Evolutionary conservation across 1,284 basidiomycete species (phyloP).

Genomic region (Ustilago bromivora): DNA sequence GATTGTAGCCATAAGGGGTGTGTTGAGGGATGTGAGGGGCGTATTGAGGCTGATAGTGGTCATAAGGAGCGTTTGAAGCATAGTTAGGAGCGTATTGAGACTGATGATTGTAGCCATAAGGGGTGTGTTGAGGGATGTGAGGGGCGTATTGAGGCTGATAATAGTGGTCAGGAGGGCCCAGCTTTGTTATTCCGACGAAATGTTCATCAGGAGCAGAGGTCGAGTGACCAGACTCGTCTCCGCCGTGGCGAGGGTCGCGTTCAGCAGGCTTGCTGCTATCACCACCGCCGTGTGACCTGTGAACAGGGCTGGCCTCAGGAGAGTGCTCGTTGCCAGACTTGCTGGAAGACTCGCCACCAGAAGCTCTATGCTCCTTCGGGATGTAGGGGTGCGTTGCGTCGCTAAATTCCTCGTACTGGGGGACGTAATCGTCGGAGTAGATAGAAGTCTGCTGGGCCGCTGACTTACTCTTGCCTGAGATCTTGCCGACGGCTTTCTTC

Average conservation of each 20-base stretch:
- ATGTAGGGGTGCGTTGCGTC: neutral
- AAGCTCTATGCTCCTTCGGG: neutral
- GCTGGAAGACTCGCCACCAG: neutral
- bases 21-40: too few relatives aligned
- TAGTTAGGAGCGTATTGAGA: too few relatives aligned
- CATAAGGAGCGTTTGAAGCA: too few relatives aligned
- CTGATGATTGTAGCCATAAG: neutral
- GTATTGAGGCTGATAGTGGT: too few relatives aligned
- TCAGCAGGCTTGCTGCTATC: neutral
- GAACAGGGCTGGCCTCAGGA: neutral
- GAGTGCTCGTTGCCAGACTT: neutral
- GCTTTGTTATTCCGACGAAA: too few relatives aligned
- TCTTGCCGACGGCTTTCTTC: neutral
- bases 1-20: neutral
- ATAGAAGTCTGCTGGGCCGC: neutral
- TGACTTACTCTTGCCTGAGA: neutral
- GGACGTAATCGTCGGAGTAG: neutral
- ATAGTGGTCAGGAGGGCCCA: neutral
- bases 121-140: neutral
- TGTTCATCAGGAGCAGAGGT: too few relatives aligned
- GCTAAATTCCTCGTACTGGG: neutral
- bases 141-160: neutral
- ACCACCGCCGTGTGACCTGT: neutral
- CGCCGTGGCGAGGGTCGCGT: neutral
- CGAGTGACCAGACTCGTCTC: neutral